phyloP scores from a whole-genome alignment of 306 rosid species.

The Rosa chinensis region DNA sequence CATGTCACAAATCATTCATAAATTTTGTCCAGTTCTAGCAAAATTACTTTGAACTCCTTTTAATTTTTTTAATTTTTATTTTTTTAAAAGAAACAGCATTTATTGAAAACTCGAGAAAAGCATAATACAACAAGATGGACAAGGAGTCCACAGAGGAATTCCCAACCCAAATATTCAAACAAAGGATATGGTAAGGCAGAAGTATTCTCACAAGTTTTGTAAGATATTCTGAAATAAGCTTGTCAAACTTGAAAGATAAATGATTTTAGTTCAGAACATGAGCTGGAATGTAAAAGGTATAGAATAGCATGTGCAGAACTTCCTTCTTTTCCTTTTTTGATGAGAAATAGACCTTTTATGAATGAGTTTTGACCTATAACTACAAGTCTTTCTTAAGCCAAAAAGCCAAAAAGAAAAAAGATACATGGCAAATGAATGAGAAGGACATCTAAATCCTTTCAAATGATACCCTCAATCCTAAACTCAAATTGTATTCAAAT shows the following conservation, averaged over 20 bases:
- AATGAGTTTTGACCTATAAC: background rate
- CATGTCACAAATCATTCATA: no score
- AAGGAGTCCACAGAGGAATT: background rate
- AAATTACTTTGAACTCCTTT: background rate
- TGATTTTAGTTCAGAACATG: background rate
- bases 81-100: background rate
- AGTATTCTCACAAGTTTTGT: no score
- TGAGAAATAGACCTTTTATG: background rate
- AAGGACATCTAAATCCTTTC: background rate
- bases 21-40: background rate
- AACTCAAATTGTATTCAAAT: background rate
- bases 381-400: background rate
- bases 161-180: no score
- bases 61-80: no score
- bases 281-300: background rate
- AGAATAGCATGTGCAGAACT: background rate
- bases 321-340: background rate
- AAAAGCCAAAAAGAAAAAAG: background rate
- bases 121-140: background rate
- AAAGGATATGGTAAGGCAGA: no score
- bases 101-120: background rate
- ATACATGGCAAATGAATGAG: background rate
- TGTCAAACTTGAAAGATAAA: background rate
- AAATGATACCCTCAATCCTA: background rate
- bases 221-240: background rate